Conservation (phyloP, 164 flowering plant genomes). For the Piper longum region DNA sequence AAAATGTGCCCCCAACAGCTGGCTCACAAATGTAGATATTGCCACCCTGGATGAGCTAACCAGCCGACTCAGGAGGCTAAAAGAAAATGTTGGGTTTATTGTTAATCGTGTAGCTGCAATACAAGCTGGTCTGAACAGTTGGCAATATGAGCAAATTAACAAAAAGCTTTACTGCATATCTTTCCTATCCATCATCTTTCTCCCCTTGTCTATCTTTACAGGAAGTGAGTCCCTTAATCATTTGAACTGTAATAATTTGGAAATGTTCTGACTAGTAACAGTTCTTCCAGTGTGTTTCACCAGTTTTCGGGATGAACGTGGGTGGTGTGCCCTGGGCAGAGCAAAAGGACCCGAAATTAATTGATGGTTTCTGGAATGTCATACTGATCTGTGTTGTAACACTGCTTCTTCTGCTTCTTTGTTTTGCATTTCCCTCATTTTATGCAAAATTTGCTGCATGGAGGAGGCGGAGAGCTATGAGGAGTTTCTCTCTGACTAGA, state of each 20-base stretch:
- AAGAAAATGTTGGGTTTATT: conserved; percentile 90
- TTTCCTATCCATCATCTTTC: conserved; percentile 83
- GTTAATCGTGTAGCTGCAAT: conserved; percentile 88
- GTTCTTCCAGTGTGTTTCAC: not conserved
- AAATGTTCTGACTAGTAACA: not conserved
- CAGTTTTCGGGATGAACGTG: conserved; percentile 99
- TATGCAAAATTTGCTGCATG: conserved; percentile 44
- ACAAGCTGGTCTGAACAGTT: conserved; percentile 91
- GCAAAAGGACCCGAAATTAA: conserved; percentile 41
- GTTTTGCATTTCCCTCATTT: conserved; percentile 52
- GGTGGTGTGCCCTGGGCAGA: conserved; percentile 98
- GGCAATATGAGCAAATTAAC: conserved; percentile 98
- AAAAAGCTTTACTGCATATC: conserved; percentile 88
- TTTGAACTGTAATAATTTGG: not conserved
- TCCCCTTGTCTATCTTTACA: conserved; percentile 91
- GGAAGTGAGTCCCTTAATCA: conserved; percentile 24
- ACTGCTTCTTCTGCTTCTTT: conserved; percentile 49
- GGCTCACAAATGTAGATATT: conserved; percentile 72
- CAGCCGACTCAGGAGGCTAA: conserved; percentile 70
- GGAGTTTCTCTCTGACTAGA: conserved; percentile 65
- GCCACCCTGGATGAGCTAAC: conserved; percentile 67
- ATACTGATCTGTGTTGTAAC: conserved; percentile 47
- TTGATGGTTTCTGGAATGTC: conserved; percentile 79
- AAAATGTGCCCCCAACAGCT: conserved; percentile 64
- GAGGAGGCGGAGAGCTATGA: conserved; percentile 34